Conservation (phyloP, 2,329 filamentous ascomycete genomes). For the Calonectria pseudoturangicola region DNA sequence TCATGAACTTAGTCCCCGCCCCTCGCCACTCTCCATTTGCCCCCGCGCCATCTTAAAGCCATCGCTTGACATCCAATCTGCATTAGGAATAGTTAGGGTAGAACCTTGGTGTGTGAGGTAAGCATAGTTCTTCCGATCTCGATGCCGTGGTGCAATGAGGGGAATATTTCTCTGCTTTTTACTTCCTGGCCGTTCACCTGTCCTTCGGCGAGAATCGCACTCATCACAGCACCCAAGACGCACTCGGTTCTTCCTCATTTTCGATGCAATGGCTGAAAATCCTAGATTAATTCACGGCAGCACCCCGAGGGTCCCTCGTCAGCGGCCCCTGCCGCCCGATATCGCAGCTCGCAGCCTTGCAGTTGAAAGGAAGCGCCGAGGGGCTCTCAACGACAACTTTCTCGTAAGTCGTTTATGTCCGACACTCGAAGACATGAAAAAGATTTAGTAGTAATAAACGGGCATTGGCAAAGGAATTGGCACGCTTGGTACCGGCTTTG, state of each 20-base stretch:
- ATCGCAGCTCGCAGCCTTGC: constrained; percentile 11
- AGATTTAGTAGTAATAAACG: neutral
- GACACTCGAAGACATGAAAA: neutral
- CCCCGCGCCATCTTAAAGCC: neutral
- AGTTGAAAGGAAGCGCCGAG: constrained; percentile 12
- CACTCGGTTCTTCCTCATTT: neutral
- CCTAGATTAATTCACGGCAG: neutral
- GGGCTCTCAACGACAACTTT: neutral
- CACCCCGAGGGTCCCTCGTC: neutral
- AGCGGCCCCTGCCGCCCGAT: constrained; percentile 5
- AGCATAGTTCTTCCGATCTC: neutral
- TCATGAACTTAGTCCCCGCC: neutral
- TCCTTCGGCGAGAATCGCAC: neutral
- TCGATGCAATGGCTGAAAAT: neutral
- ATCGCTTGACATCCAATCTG: neutral
- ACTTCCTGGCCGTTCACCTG: neutral
- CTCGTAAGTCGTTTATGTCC: neutral
- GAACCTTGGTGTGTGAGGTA: constrained; percentile 12
- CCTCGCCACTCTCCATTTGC: neutral
- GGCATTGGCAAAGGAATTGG: neutral
- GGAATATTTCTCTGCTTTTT: neutral
- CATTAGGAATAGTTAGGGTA: neutral
- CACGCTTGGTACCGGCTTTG: neutral
- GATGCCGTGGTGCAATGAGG: constrained; percentile 2
- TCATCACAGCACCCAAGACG: neutral